Percentiles rank a stretch among this genome's conserved stretches.
Conservation (phyloP, 208 protist species). For the Acanthamoeba triangularis region DNA sequence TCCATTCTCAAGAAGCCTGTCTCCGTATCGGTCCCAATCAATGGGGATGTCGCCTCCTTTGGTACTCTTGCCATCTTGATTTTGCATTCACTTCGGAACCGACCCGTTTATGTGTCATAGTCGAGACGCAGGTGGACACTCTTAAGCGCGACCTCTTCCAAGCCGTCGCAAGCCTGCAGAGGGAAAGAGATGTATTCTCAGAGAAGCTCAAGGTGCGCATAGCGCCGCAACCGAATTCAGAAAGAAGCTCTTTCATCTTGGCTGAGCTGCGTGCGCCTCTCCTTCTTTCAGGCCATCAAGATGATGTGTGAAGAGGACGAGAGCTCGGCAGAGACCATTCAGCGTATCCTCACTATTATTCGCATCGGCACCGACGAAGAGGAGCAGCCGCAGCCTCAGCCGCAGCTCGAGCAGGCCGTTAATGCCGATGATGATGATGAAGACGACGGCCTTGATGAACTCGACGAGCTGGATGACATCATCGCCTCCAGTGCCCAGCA, state of each 20-base stretch:
- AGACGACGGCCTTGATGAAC: neutral
- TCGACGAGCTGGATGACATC: neutral
- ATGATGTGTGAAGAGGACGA: constrained; percentile 10
- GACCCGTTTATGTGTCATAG: neutral
- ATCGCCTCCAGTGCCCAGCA: neutral
- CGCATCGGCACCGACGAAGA: constrained; percentile 8
- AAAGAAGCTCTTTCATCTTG: no score
- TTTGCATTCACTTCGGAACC: neutral
- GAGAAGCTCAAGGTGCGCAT: constrained; percentile 8
- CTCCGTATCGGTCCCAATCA: neutral
- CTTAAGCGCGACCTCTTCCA: neutral
- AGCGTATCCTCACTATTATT: neutral
- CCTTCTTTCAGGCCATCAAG: neutral
- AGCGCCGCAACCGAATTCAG: no score
- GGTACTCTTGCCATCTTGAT: neutral
- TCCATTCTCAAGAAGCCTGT: neutral
- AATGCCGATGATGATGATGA: neutral
- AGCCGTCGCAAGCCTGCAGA: neutral
- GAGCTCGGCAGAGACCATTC: neutral
- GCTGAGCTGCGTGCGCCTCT: neutral
- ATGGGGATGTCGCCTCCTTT: neutral
- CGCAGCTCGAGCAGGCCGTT: neutral
- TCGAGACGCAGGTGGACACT: neutral
- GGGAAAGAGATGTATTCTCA: neutral
- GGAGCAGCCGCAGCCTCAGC: neutral